These are phyloP conservation scores for Dendrobium huoshanense DNA, from an alignment of 106 monocot genomes.

Conservation along the genomic window DNA sequence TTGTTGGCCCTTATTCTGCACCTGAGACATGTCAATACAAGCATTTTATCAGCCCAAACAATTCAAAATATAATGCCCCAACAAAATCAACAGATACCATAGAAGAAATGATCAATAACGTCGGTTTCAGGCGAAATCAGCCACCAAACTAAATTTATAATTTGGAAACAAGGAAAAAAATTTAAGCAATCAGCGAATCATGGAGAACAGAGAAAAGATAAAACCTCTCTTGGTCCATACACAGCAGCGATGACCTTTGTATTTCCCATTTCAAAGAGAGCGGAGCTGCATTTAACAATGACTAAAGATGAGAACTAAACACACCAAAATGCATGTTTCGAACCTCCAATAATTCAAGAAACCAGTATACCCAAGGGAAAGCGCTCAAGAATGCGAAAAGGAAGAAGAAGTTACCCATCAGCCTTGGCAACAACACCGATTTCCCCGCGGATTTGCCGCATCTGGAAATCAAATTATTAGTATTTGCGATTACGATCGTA, in stretches of 20 bases:
- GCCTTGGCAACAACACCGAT: conserved; percentile 75
- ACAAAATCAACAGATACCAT: neutral
- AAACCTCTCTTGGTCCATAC: conserved; percentile 85
- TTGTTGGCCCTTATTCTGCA: conserved; percentile 81
- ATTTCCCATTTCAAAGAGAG: conserved; percentile 94
- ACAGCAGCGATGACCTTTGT: conserved; percentile 96
- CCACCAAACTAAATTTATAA: neutral
- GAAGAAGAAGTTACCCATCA: conserved; percentile 48
- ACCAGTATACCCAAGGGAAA: neutral
- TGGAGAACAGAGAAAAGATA: neutral
- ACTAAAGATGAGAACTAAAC: neutral
- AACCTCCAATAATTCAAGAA: neutral
- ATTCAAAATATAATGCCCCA: neutral
- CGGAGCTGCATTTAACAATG: conserved; percentile 49
- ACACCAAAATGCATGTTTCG: neutral
- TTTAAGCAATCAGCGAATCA: neutral
- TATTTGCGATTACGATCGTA: neutral
- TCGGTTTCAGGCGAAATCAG: neutral
- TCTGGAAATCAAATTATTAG: conserved; percentile 25
- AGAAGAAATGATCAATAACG: neutral
- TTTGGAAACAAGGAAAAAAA: neutral
- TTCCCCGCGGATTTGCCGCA: conserved; percentile 87
- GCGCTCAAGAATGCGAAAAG: neutral
- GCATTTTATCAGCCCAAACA: neutral
- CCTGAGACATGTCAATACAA: conserved; percentile 27